Base-by-base conservation (phyloP, 176 grass and related monocot genomes). In the Triticum turgidum region DNA sequence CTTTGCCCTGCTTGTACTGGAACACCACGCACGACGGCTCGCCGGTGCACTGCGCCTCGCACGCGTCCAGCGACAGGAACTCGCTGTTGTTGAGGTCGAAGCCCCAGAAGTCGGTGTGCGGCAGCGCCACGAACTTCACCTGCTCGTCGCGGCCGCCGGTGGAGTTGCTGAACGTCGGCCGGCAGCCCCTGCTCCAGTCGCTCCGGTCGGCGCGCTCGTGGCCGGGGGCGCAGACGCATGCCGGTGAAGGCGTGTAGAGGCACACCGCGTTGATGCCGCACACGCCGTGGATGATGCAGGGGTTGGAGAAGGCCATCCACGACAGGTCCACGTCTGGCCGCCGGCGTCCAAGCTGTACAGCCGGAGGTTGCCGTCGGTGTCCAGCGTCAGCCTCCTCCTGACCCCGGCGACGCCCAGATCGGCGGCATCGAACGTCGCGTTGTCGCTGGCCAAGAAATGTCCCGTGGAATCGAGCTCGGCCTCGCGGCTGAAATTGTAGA, bases 281-380 rank as follows among this genome's bases (percentile, higher is more conserved):
- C 8, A 87, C 68, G 17, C 87, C 89, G 69, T 94, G 89, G 58
- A 94, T 85, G 77, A n/a, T 63, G 84, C 92, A 94, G 15, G 76
- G 84, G 64, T 86, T 76, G 15, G 22, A 15, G 73, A 94, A 86
- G 7, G 92, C 89, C 75, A 82, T 45, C 92, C 92, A 94, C 51
- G 89, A 17, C 62, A 94, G 10, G 54, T 17, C 92, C 89, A 94
- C 0, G 18, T 7, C 2, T 38, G 2, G 2, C 8, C 73, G 42
- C 1, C 22, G 72, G 42, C 44, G 30, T 81, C 32, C 13, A 94
- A 32, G 87, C 94, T 97, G 66, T 97, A 94, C 56, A 90, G 20
- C 68, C 94, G 44, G 66, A 97, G 89, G 64, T 97, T 91, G 5
- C 94, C 92, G 71, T 97, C 94, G 3, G 82, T 69, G 56, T 92